Evolutionary conservation across 345 rosid species (phyloP).

Genomic region (Excoecaria agallocha): DNA sequence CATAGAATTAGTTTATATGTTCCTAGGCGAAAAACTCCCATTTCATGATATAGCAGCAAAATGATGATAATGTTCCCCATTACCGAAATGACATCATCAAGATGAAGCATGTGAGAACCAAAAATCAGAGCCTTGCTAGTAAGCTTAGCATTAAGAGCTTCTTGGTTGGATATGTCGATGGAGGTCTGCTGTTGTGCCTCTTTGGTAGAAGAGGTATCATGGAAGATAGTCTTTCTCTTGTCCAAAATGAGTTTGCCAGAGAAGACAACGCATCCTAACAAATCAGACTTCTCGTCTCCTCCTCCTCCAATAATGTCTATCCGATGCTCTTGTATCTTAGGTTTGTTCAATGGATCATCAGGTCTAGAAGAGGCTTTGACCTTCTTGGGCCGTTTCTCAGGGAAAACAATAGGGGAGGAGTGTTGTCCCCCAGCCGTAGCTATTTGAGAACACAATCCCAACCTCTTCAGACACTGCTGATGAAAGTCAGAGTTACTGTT

Average conservation of each 20-base stretch:
- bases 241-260: constrained; percentile 75
- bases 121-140: constrained; percentile 83
- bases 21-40: background rate
- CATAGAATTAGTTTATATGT: background rate
- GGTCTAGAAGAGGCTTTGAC: constrained; percentile 56
- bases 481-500: constrained; percentile 25
- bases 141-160: constrained; percentile 68
- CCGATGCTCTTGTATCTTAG: constrained; percentile 54
- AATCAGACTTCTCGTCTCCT: constrained; percentile 87
- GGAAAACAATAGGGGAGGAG: constrained; percentile 82
- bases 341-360: constrained; percentile 44
- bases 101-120: constrained; percentile 70
- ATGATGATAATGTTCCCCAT: background rate
- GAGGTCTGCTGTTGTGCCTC: constrained; percentile 38
- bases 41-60: background rate
- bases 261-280: constrained; percentile 69
- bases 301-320: constrained; percentile 51
- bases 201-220: constrained; percentile 31
- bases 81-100: constrained; percentile 81
- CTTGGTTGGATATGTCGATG: constrained; percentile 41
- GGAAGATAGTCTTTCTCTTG: constrained; percentile 45
- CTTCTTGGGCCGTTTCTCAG: constrained; percentile 78
- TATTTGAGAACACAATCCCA: constrained; percentile 76
- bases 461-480: constrained; percentile 62
- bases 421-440: constrained; percentile 56